phyloP scores from a whole-genome alignment of 306 rosid species.

The Gleditsia sinensis region DNA sequence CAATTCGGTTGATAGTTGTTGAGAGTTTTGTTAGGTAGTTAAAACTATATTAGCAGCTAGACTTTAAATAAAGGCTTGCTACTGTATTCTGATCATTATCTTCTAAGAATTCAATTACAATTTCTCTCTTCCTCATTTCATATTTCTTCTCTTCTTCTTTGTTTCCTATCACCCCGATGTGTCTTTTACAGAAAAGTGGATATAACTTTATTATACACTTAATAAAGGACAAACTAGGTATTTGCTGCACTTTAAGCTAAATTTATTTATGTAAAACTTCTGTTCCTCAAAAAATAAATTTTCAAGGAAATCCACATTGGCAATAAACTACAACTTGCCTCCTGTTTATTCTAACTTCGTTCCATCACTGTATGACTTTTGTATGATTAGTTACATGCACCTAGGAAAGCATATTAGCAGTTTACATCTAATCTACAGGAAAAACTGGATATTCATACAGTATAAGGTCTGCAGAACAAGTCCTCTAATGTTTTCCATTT shows the following conservation, averaged over 20 bases:
- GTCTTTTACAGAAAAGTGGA: no score
- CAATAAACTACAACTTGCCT: background rate
- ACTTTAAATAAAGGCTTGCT: no score
- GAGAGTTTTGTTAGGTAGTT: no score
- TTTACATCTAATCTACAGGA: background rate
- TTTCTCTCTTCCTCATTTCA: no score
- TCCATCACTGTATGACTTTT: background rate
- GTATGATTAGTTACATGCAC: background rate
- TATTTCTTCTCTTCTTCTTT: no score
- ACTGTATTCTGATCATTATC: no score
- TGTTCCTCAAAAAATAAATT: background rate
- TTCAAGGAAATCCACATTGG: conserved; percentile 13
- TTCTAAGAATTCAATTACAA: no score
- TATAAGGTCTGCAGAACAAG: background rate
- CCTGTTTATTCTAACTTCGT: background rate
- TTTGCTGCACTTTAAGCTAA: background rate
- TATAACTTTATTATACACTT: no score
- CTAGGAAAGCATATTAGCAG: conserved; percentile 18
- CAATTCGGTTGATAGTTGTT: no score
- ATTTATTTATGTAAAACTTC: background rate
- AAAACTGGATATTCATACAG: background rate
- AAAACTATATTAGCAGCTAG: no score
- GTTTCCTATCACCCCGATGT: no score
- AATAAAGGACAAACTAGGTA: conserved; percentile 10
- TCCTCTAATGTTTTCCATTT: no score